These are phyloP conservation scores for Naematelia aurantialba DNA, from an alignment of 768 basidiomycete species.

Conservation along the genomic window DNA sequence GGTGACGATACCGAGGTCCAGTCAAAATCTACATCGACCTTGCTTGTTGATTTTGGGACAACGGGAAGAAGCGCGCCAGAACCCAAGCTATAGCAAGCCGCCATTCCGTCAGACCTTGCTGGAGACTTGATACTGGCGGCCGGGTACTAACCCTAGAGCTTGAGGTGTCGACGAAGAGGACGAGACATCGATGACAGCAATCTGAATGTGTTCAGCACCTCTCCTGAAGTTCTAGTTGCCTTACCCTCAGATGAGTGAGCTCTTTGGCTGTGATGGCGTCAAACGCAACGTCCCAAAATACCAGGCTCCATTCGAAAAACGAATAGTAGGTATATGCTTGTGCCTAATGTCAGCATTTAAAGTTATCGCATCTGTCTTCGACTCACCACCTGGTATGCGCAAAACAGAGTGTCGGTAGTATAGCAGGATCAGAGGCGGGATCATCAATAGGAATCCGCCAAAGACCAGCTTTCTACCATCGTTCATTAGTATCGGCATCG, in stretches of 20 bases:
- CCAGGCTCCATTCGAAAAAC: constrained; percentile 74
- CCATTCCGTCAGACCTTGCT: not conserved
- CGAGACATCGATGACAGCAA: constrained; percentile 21
- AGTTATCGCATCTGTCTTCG: not conserved
- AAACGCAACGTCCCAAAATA: constrained; percentile 45
- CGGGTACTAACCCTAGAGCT: not conserved
- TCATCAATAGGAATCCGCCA: constrained; percentile 65
- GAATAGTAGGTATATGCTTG: constrained; percentile 79
- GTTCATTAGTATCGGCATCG: not conserved
- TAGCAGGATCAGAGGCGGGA: constrained; percentile 74
- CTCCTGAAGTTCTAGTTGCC: not conserved
- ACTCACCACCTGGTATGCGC: constrained; percentile 68
- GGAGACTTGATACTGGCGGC: not conserved
- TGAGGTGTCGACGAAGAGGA: not conserved
- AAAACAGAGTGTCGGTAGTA: constrained; percentile 82
- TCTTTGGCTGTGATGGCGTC: constrained; percentile 37
- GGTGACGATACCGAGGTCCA: constrained; percentile 6
- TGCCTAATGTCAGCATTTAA: constrained; percentile 5
- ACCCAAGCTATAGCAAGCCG: no score
- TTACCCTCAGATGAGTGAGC: constrained; percentile 29
- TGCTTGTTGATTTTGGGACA: not conserved
- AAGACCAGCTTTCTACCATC: constrained; percentile 53
- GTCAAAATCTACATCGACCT: constrained; percentile 9
- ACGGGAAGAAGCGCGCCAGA: not conserved
- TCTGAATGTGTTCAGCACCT: constrained; percentile 9